Evolutionary conservation across 768 basidiomycete species (phyloP).

Genomic region (Rhizopogon salebrosus): DNA sequence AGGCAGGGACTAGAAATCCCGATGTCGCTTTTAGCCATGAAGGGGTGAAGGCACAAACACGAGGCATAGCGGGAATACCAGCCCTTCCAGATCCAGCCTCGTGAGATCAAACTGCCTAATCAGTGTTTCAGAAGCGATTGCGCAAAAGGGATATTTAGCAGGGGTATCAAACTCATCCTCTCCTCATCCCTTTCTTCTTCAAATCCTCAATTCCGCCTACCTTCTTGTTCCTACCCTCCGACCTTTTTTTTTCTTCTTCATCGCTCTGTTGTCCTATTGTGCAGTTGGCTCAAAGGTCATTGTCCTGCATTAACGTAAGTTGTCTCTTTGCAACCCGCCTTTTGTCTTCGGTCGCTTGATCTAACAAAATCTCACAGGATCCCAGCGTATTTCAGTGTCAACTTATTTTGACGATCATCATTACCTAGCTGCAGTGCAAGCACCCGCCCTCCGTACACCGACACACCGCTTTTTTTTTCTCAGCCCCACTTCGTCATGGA

Average conservation of each 20-base stretch:
- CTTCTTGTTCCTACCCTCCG: conserved; percentile 34
- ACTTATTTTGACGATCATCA: conserved; percentile 28
- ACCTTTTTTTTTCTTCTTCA: conserved; percentile 29
- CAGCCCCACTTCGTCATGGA: conserved; percentile 33
- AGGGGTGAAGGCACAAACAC: conserved; percentile 17
- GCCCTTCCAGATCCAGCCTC: conserved; percentile 9
- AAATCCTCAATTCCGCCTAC: conserved; percentile 24
- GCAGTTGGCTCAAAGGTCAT: conserved; percentile 25
- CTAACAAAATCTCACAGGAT: conserved; percentile 13
- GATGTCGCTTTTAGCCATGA: conserved; percentile 10
- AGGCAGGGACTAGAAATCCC: conserved; percentile 28
- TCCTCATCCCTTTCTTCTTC: conserved; percentile 17
- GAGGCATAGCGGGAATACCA: conserved; percentile 23
- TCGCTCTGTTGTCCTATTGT: conserved; percentile 29
- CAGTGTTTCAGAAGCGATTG: background rate
- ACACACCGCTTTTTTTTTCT: conserved; percentile 7
- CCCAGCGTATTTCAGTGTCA: conserved; percentile 28
- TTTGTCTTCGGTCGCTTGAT: conserved; percentile 2
- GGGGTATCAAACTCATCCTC: conserved; percentile 20
- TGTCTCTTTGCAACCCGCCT: conserved; percentile 5
- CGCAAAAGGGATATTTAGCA: conserved; percentile 25
- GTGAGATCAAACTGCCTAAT: conserved; percentile 11
- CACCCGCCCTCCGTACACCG: conserved; percentile 22
- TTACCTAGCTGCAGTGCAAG: conserved; percentile 43
- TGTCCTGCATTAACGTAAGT: conserved; percentile 31